phyloP scores from a whole-genome alignment of 805 yeast species.

The Candida sanyiensis region DNA sequence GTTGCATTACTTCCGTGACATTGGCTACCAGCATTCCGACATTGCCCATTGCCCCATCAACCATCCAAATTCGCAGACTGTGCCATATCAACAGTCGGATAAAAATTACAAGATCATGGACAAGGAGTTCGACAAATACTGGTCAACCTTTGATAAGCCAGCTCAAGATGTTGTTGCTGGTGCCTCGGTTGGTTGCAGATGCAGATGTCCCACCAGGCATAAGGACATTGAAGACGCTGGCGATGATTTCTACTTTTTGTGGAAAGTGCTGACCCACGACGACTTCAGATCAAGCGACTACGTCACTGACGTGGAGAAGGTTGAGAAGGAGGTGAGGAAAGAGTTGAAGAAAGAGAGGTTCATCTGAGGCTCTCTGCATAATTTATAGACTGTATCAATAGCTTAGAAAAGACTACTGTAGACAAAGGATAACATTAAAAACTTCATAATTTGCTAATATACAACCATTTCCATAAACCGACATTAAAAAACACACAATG shows the following conservation, averaged over 20 bases:
- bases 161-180: conserved; percentile 32
- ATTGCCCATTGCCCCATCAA: conserved; percentile 82
- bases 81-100: conserved; percentile 31
- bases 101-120: conserved; percentile 24
- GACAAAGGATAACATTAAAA: no score
- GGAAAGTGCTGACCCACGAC: conserved; percentile 37
- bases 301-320: conserved; percentile 25
- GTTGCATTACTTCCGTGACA: conserved; percentile 86
- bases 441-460: conserved; percentile 12
- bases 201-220: conserved; percentile 61
- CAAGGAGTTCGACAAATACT: conserved; percentile 18
- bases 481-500: conserved; percentile 17
- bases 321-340: conserved; percentile 23
- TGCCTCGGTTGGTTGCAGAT: conserved; percentile 76
- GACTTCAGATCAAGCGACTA: conserved; percentile 23
- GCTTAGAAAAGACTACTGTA: no score
- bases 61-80: conserved; percentile 44
- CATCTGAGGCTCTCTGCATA: no score
- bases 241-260: conserved; percentile 45
- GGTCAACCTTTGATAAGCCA: conserved; percentile 31
- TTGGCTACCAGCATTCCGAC: conserved; percentile 81
- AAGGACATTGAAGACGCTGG: conserved; percentile 53
- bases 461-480: conserved; percentile 16
- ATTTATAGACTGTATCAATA: neutral
- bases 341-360: conserved; percentile 4